Conservation (phyloP, 768 basidiomycete genomes). For the Boletus bicolor region DNA sequence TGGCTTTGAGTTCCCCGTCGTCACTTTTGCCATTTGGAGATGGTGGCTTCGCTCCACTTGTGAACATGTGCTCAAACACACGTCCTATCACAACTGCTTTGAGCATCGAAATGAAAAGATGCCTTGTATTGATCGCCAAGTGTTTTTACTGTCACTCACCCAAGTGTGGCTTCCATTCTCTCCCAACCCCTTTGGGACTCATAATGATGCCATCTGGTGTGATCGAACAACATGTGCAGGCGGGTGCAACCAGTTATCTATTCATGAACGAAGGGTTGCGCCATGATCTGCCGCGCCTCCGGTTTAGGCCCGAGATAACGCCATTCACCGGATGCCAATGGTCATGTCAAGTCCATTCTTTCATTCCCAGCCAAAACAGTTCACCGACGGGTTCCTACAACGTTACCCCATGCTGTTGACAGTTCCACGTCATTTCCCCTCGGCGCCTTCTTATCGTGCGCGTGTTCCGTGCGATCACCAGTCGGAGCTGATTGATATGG, state of each 20-base stretch:
- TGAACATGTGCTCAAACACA: constrained; percentile 20
- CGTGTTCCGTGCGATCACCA: constrained; percentile 7
- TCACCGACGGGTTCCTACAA: neutral
- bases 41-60: constrained; percentile 7
- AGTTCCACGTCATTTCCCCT: constrained; percentile 20
- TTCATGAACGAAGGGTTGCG: constrained; percentile 13
- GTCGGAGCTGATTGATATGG: constrained; percentile 17
- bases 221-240: constrained; percentile 18
- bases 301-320: constrained; percentile 11
- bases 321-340: constrained; percentile 8
- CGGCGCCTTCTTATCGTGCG: constrained; percentile 14
- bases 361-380: constrained; percentile 1
- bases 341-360: constrained; percentile 12
- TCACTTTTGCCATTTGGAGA: constrained; percentile 16
- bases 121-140: constrained; percentile 24
- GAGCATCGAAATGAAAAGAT: constrained; percentile 21
- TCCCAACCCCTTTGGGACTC: constrained; percentile 13
- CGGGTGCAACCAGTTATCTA: constrained; percentile 12
- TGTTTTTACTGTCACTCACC: constrained; percentile 8
- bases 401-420: constrained; percentile 12
- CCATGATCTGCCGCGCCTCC: constrained; percentile 13
- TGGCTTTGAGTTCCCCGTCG: constrained; percentile 22
- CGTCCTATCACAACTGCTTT: constrained; percentile 11
- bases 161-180: constrained; percentile 24
- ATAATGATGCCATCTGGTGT: constrained; percentile 22